Base-by-base conservation (phyloP, 116 monocot species). In the Trichopus zeylanicus region DNA sequence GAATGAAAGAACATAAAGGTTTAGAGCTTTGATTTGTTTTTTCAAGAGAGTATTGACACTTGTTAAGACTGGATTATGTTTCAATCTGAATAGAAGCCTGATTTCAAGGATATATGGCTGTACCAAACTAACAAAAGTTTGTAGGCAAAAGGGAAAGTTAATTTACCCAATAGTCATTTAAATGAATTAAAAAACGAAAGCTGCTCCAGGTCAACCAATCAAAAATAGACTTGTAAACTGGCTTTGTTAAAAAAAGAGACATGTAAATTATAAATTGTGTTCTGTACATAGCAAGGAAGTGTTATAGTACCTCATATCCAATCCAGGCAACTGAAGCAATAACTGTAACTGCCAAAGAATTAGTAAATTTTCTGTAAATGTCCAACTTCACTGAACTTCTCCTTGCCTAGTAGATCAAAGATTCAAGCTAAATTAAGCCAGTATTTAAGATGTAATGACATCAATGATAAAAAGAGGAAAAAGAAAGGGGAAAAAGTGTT, bases 301-400 rank as follows among this genome's bases (percentile, higher is more conserved):
- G n/a, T 16, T 1, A n/a, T 29, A 11, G 49, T 78, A 95, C 94
- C 90, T 95, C 94, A 79, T 89, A 95, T 67, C 76, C 86, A 71
- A 95, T 95, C 94, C 94, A 95, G 59, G 72, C 78, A 60, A 95
- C 94, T 37, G 94, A 95, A 53, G 86, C 81, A 71, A 89, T 76
- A 59, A 95, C 94, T 46, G 78, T 64, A 62, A 89, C 64, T 47
- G 89, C 90, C 70, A 89, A 71, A 33, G 90, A 75, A 79, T 95
- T 95, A 29, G 95, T 90, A 74, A 95, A 95, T 71, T 90, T 95
- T 58, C 87, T 78, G 69, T 95, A 95, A 47, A 90, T 83, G 25
- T 95, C 95, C 75, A 95, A 65, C 75, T 95, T 95, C 61, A 75
- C 83, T 33, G 75, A 60, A 74, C 81, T 95, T 55, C 77, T 72